Percentiles rank a stretch among this genome's conserved stretches.
These are phyloP conservation scores for Neurospora sp. DNA, from an alignment of 495 filamentous ascomycete species.

Conservation along the genomic window DNA sequence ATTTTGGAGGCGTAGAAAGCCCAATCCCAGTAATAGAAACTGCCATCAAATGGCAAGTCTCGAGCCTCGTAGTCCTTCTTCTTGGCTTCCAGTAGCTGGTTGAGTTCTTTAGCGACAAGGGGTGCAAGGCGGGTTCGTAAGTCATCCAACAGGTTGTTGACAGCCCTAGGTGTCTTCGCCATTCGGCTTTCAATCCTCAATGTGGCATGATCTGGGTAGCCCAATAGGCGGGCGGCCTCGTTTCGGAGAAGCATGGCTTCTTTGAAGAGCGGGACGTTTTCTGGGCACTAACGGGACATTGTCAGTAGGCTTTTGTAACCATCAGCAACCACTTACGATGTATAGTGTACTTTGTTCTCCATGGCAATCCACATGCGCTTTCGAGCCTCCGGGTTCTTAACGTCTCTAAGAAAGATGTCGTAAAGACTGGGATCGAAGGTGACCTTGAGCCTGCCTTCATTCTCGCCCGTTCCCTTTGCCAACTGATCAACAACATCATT, in stretches of 20 bases:
- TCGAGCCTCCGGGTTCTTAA: conserved; percentile 43
- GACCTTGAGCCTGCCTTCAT: conserved; percentile 47
- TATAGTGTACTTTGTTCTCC: conserved; percentile 41
- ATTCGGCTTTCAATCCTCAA: conserved; percentile 95
- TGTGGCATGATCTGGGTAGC: conserved; percentile 85
- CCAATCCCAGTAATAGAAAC: conserved; percentile 87
- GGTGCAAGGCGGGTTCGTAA: conserved; percentile 62
- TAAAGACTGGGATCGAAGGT: conserved; percentile 48
- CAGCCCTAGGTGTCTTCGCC: conserved; percentile 84
- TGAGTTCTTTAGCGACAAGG: conserved; percentile 69
- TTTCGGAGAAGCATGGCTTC: conserved; percentile 84
- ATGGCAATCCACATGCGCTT: conserved; percentile 47
- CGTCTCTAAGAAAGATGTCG: conserved; percentile 52
- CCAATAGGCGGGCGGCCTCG: conserved; percentile 82
- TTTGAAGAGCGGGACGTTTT: conserved; percentile 76
- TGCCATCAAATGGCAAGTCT: conserved; percentile 50
- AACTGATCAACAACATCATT: conserved; percentile 46
- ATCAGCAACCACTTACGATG: background rate
- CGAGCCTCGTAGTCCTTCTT: conserved; percentile 56
- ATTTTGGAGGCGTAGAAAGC: conserved; percentile 79
- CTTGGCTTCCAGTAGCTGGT: conserved; percentile 66
- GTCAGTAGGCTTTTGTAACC: background rate
- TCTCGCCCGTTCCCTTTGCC: conserved; percentile 62
- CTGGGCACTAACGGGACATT: conserved; percentile 46
- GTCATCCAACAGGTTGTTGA: conserved; percentile 75